These are phyloP conservation scores for Acacia melanoxylon DNA, from an alignment of 306 rosid species.

Conservation along the genomic window DNA sequence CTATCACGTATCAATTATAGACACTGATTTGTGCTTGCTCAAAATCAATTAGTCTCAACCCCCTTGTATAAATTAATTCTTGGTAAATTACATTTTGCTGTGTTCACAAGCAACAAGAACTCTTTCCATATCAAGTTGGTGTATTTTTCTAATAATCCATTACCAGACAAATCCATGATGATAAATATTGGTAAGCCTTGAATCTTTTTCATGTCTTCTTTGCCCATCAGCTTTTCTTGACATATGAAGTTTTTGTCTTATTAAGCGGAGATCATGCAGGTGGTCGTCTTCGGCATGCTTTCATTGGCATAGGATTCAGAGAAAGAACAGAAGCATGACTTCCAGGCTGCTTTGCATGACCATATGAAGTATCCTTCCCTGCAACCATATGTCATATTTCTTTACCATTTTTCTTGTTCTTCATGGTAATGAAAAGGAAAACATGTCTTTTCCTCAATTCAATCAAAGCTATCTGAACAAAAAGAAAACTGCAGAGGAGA, in stretches of 20 bases:
- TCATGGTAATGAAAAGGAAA: slow-evolving; percentile 18
- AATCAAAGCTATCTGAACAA: slow-evolving; percentile 74
- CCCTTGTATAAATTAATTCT: not conserved
- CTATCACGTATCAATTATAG: not conserved
- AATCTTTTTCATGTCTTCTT: not conserved
- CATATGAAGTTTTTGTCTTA: slow-evolving; percentile 12
- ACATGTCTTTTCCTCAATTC: slow-evolving; percentile 14
- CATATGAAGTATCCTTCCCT: slow-evolving; percentile 70
- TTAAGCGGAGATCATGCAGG: slow-evolving; percentile 43
- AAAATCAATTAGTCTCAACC: not conserved
- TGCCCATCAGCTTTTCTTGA: not conserved
- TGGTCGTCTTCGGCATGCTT: slow-evolving; percentile 90
- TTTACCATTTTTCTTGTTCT: slow-evolving; percentile 18
- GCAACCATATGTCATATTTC: slow-evolving; percentile 15
- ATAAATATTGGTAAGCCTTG: too few relatives aligned
- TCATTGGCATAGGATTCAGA: slow-evolving; percentile 92
- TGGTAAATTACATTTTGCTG: not conserved
- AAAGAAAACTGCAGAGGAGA: slow-evolving; percentile 87
- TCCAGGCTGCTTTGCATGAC: slow-evolving; percentile 93
- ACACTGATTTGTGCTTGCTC: not conserved
- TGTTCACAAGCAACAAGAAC: not conserved
- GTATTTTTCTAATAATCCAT: not conserved
- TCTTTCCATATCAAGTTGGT: not conserved
- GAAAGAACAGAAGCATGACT: slow-evolving; percentile 95
- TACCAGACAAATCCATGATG: not conserved